Evolutionary conservation across 2,329 filamentous ascomycete genomes (phyloP).

Genomic region (Tetracladium maxilliforme): DNA sequence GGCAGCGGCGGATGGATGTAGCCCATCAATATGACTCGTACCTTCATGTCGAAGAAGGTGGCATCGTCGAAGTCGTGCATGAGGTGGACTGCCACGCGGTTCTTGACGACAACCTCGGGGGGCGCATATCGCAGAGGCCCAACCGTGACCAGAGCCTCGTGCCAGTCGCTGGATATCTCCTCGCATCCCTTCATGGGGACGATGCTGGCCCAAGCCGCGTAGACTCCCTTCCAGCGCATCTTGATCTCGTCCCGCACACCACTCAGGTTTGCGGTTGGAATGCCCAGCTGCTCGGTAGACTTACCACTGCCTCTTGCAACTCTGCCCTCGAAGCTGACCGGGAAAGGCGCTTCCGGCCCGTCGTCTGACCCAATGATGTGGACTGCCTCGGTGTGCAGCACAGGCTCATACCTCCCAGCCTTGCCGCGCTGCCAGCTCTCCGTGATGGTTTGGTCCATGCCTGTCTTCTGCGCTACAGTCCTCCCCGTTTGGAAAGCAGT

Average conservation of each 20-base stretch:
- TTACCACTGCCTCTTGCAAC: conserved; percentile 28
- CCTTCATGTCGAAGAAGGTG: conserved; percentile 22
- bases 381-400: conserved; percentile 15
- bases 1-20: conserved; percentile 30
- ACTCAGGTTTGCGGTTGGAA: conserved; percentile 38
- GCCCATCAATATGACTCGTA: conserved; percentile 45
- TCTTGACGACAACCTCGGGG: conserved; percentile 30
- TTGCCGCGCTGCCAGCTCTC: conserved; percentile 14
- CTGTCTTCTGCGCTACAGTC: conserved; percentile 14
- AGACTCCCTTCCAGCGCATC: conserved; percentile 42
- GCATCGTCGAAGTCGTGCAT: conserved; percentile 31
- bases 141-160: conserved; percentile 41
- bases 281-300: conserved; percentile 22
- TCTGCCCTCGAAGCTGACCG: conserved; percentile 32
- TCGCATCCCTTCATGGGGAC: conserved; percentile 17
- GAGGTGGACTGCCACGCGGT: conserved; percentile 36
- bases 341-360: conserved; percentile 37
- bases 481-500: conserved; percentile 12
- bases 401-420: conserved; percentile 10
- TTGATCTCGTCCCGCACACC: conserved; percentile 35
- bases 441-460: conserved; percentile 21
- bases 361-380: conserved; percentile 29
- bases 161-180: conserved; percentile 31
- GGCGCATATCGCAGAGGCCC: conserved; percentile 30
- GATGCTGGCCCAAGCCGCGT: conserved; percentile 47